These are phyloP conservation scores for Saposhnikovia divaricata DNA, from an alignment of 129 eudicot species.

Conservation along the genomic window DNA sequence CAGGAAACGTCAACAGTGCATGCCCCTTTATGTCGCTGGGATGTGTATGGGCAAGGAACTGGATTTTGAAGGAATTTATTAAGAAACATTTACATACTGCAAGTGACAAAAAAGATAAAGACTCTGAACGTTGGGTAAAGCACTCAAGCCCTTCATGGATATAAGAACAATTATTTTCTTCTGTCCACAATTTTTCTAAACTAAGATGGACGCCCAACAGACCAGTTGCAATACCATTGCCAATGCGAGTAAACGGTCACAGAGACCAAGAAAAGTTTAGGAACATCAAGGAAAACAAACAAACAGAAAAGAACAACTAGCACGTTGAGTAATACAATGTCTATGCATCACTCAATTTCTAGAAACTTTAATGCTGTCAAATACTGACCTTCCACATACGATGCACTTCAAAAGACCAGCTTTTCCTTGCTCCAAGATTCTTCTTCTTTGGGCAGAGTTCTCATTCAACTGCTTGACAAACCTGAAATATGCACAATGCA, in stretches of 20 bases:
- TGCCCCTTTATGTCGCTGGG: not conserved
- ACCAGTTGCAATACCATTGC: not conserved
- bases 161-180: not conserved
- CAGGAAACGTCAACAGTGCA: not conserved
- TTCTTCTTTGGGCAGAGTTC: slow-evolving; percentile 26
- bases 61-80: not conserved
- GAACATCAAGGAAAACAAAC: not conserved
- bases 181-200: not conserved
- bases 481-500: slow-evolving; percentile 29
- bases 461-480: slow-evolving; percentile 36
- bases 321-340: not conserved
- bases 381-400: slow-evolving; percentile 49
- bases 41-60: not conserved
- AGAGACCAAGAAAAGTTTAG: not conserved
- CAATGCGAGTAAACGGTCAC: not conserved
- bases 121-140: not conserved
- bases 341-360: not conserved
- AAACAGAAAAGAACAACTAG: not conserved
- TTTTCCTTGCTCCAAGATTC: slow-evolving; percentile 37
- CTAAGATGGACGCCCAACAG: not conserved
- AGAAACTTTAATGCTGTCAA: not conserved
- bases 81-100: not conserved
- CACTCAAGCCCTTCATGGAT: not conserved
- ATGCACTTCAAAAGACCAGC: slow-evolving; percentile 44
- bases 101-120: not conserved